Percentiles rank a stretch among this genome's conserved stretches.
Evolutionary conservation across 169 alveolate genomes (phyloP).

Genomic region (Perkinsus olseni): DNA sequence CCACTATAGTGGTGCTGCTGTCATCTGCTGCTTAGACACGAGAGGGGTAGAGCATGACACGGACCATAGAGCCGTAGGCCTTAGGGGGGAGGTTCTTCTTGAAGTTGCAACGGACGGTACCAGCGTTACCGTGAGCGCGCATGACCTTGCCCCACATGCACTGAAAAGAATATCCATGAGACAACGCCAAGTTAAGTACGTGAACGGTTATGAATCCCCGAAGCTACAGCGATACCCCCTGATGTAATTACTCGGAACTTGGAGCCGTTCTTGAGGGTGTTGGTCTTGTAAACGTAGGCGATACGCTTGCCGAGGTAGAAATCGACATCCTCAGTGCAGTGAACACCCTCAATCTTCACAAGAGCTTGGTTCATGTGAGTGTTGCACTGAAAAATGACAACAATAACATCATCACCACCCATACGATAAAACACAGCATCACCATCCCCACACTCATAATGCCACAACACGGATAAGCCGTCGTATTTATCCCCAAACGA

Average conservation of each 20-base stretch:
- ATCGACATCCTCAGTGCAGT: conserved; percentile 84
- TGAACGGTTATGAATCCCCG: background rate
- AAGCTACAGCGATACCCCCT: background rate
- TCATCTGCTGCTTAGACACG: conserved; percentile 43
- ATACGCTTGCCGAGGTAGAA: conserved; percentile 95
- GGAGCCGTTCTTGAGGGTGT: conserved; percentile 76
- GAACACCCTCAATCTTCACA: conserved; percentile 89
- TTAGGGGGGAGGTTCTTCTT: conserved; percentile 89
- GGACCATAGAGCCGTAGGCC: conserved; percentile 88
- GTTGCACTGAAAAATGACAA: conserved; percentile 86
- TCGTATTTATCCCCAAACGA: background rate
- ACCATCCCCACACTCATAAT: too few relatives aligned
- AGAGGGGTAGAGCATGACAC: conserved; percentile 94
- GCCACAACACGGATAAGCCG: background rate
- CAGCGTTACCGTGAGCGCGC: conserved; percentile 94
- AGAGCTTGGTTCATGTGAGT: conserved; percentile 88
- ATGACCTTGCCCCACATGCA: conserved; percentile 93
- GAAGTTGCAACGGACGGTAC: conserved; percentile 92
- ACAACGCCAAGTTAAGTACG: background rate
- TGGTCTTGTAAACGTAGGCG: conserved; percentile 94
- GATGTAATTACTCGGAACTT: conserved; percentile 69
- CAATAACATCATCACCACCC: too few relatives aligned
- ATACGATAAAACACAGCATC: background rate
- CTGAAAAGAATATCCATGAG: background rate
- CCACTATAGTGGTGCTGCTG: background rate